phyloP scores from a whole-genome alignment of 225 moss, liverwort and hornwort genomes.

The Straminergon stramineum region DNA sequence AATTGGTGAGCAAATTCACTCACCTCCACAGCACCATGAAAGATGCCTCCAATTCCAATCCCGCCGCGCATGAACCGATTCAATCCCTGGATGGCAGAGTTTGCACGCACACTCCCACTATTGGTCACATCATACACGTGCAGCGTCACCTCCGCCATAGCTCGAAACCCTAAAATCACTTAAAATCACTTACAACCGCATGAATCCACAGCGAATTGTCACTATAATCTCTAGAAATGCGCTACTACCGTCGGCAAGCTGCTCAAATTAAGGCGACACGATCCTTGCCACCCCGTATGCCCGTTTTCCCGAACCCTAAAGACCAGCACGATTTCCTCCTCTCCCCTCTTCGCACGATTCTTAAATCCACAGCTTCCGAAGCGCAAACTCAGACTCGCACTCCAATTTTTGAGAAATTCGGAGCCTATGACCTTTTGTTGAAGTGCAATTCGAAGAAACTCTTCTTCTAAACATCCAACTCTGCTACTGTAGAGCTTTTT shows the following conservation, averaged over 20 bases:
- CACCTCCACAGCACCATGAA: conserved; percentile 95
- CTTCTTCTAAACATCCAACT: neutral
- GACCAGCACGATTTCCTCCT: neutral
- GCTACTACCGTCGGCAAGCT: neutral
- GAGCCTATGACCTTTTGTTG: too few species aligned
- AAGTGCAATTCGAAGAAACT: neutral
- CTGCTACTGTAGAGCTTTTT: neutral
- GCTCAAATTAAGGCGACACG: neutral
- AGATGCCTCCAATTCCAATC: conserved; percentile 88
- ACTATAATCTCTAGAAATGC: neutral
- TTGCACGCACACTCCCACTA: conserved; percentile 62
- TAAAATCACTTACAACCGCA: neutral
- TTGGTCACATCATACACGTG: conserved; percentile 98
- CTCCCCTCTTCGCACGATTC: neutral
- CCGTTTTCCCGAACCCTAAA: neutral
- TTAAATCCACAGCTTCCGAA: neutral
- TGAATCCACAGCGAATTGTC: neutral
- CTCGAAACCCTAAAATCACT: conserved; percentile 3
- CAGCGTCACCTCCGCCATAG: conserved; percentile 65
- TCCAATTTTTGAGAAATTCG: neutral
- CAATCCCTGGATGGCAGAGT: conserved; percentile 66
- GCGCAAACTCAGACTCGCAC: neutral
- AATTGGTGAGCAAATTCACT: neutral
- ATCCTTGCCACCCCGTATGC: neutral
- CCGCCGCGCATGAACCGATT: conserved; percentile 93